Base-by-base conservation (phyloP, 805 yeast species). In the Barnettozyma sp. region DNA sequence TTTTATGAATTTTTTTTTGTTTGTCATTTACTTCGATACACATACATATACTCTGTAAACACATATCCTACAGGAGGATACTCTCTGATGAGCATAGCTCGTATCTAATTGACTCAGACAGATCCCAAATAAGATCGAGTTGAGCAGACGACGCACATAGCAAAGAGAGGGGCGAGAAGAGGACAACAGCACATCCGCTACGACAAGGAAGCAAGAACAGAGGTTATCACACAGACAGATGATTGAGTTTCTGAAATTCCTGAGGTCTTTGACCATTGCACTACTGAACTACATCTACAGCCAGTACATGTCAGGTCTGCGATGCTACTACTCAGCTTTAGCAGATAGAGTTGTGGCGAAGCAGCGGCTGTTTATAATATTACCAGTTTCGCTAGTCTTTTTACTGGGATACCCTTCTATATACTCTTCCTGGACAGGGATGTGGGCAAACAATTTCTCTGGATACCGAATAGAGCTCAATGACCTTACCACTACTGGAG, bases 321-420 rank as follows among this genome's bases (percentile, higher is more conserved):
- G 45, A 33, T 47, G 42, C 24, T 42, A 48, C 28, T 57, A 57
- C 33, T 34, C 40, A 0, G 25, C 13, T 8, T 35, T 58, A 3
- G 56, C 62, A 3, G 38, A 30, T 7, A 22, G 35, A n/a, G 54
- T 68, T n/a, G 48, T 62, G 14, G 55, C 45, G 41, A 55, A 57
- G 26, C 74, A 73, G 6, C 48, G 62, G 20, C 44, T 52, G 4
- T 68, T 60, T 46, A 74, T 74, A 19, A 56, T 75, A 8, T 58
- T 69, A 60, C 78, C 80, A 1, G 58, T 68, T 4, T 50, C 74
- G 3, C 38, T 71, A 3, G 62, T 66, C 7, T 67, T 74, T 39
- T 52, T 69, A 5, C 39, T 74, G 16, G 60, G 76, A 8, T 74
- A 71, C 44, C 76, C 78, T 3, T 50, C 75, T 0, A 45, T 73